phyloP scores from a whole-genome alignment of 192 early-diverging fungal genomes.

The Umbelopsis sp. region DNA sequence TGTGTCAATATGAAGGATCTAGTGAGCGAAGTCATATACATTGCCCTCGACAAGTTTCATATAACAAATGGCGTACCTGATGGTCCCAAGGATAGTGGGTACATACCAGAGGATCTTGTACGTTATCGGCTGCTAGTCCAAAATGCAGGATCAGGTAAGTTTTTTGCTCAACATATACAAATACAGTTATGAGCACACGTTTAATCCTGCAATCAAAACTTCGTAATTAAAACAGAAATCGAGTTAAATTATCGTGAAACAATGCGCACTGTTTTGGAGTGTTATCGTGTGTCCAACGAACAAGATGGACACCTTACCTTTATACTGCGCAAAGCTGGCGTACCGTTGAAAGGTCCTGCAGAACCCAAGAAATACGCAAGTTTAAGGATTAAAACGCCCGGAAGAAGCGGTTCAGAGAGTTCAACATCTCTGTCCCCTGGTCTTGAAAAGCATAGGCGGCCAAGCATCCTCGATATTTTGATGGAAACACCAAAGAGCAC shows the following conservation, averaged over 20 bases:
- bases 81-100: constrained; percentile 1
- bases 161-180: not conserved
- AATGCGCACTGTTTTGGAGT: not conserved
- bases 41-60: constrained; percentile 48
- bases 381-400: not conserved
- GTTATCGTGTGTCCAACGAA: not conserved
- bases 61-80: constrained; percentile 37
- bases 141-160: constrained; percentile 10
- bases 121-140: not conserved
- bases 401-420: not conserved
- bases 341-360: not conserved
- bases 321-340: not conserved
- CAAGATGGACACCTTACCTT: not conserved
- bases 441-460: constrained; percentile 19
- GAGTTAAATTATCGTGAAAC: constrained; percentile 9
- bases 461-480: constrained; percentile 33
- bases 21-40: constrained; percentile 48
- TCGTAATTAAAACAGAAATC: not conserved
- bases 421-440: not conserved
- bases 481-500: constrained; percentile 21
- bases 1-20: constrained; percentile 42
- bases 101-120: constrained; percentile 8
- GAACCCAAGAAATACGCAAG: not conserved
- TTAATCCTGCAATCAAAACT: no score
- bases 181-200: no score